A percentile compares a stretch with the other conserved stretches of the same genome.
phyloP scores from a whole-genome alignment of 495 filamentous ascomycete species.

The Podospora fimiseda region DNA sequence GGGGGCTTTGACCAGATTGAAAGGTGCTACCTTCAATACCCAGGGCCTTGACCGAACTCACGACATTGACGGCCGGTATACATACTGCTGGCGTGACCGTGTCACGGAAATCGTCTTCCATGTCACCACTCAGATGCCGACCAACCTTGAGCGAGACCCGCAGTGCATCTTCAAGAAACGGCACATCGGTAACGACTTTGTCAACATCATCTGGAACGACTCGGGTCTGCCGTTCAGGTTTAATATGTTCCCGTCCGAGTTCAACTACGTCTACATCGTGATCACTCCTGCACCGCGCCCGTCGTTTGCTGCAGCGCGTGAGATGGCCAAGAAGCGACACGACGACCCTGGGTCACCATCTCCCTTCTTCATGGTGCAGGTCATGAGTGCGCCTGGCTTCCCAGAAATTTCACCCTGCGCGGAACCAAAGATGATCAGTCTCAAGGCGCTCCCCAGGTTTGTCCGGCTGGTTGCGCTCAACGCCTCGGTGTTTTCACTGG shows the following conservation, averaged over 20 bases:
- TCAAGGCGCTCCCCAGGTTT: constrained; percentile 72
- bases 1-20: constrained; percentile 71
- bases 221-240: constrained; percentile 82
- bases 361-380: constrained; percentile 77
- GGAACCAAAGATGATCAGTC: constrained; percentile 77
- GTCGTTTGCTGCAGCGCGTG: constrained; percentile 50
- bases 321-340: constrained; percentile 27
- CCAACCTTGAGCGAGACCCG: constrained; percentile 66
- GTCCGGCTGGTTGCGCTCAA: constrained; percentile 88
- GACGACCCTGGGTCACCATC: constrained; percentile 28
- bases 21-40: constrained; percentile 81
- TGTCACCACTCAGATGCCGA: constrained; percentile 95
- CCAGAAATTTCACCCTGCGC: constrained; percentile 85
- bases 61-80: constrained; percentile 75
- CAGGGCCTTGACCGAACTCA: constrained; percentile 77
- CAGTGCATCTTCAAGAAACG: constrained; percentile 79
- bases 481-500: constrained; percentile 83
- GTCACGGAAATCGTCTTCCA: constrained; percentile 96
- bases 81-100: constrained; percentile 88
- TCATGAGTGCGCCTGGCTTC: constrained; percentile 77
- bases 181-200: constrained; percentile 95
- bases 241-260: constrained; percentile 85
- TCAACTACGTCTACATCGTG: constrained; percentile 94
- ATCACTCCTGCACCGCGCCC: constrained; percentile 76
- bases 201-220: constrained; percentile 97